phyloP scores from a whole-genome alignment of 352 stramenopile genomes.

The Phytopythium mirpurense region DNA sequence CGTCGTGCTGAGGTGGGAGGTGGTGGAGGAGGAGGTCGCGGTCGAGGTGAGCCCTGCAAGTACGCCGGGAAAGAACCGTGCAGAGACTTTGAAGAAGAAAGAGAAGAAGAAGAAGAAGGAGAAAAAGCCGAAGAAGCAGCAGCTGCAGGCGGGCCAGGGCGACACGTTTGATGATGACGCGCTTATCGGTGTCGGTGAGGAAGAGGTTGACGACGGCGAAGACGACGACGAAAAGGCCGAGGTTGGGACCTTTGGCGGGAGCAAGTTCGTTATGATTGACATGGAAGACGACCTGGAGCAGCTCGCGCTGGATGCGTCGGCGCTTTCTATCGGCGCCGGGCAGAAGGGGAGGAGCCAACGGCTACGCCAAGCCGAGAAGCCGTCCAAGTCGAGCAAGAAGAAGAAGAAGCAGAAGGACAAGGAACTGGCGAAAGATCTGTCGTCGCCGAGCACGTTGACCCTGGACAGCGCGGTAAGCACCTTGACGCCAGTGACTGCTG shows the following conservation, averaged over 20 bases:
- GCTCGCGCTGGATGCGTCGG: slow-evolving; percentile 22
- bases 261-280: slow-evolving; percentile 37
- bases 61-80: not conserved
- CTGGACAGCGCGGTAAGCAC: slow-evolving; percentile 11
- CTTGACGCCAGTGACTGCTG: slow-evolving; percentile 7
- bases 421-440: slow-evolving; percentile 19
- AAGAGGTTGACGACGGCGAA: slow-evolving; percentile 12
- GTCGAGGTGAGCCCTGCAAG: not conserved
- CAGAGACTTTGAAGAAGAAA: no score
- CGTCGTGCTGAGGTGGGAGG: slow-evolving; percentile 4
- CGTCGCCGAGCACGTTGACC: slow-evolving; percentile 13
- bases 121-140: slow-evolving; percentile 16
- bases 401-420: slow-evolving; percentile 9
- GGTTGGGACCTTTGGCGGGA: slow-evolving; percentile 11
- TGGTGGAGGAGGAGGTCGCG: slow-evolving; percentile 1
- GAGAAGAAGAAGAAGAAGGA: not conserved
- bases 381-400: slow-evolving; percentile 13
- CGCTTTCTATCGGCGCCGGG: slow-evolving; percentile 3
- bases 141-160: slow-evolving; percentile 7
- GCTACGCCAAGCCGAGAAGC: not conserved
- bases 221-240: slow-evolving; percentile 17
- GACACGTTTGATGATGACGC: slow-evolving; percentile 20
- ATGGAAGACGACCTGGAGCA: slow-evolving; percentile 38
- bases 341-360: not conserved
- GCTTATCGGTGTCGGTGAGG: slow-evolving; percentile 18